Evolutionary conservation across 139 green algal genomes (phyloP).

Genomic region (Chlamydomonas schloesseri): DNA sequence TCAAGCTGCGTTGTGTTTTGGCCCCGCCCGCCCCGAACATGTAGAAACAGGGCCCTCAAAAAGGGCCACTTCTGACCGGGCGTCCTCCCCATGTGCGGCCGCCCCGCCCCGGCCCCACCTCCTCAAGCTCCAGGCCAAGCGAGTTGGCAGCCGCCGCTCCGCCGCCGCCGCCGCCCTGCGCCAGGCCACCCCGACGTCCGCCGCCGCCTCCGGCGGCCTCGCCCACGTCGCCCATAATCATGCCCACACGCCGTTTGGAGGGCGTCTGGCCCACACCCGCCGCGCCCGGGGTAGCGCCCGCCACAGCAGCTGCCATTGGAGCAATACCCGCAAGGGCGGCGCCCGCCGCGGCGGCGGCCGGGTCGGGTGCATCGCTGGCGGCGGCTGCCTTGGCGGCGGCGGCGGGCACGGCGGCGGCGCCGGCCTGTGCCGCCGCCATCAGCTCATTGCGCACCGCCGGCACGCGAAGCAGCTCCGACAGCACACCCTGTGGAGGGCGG

Average conservation of each 20-base stretch:
- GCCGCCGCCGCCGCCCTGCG: neutral
- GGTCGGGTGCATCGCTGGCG: too few species aligned
- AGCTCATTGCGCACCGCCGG: constrained; percentile 3
- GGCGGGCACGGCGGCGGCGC: neutral
- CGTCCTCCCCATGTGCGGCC: too few species aligned
- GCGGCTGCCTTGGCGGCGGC: neutral
- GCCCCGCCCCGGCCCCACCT: too few species aligned
- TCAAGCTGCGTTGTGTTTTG: too few species aligned
- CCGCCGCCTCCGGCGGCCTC: neutral
- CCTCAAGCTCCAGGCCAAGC: constrained; percentile 23
- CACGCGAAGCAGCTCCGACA: neutral
- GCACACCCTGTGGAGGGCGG: neutral
- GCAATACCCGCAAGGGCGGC: too few species aligned
- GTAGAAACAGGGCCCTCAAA: too few species aligned
- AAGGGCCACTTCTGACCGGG: too few species aligned
- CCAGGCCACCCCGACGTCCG: neutral
- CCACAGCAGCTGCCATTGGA: too few species aligned
- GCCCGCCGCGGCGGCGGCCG: too few species aligned
- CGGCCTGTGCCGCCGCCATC: neutral
- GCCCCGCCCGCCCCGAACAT: too few species aligned
- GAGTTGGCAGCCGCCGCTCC: neutral
- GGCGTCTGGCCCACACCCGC: too few species aligned
- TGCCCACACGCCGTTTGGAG: neutral
- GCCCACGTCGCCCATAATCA: neutral
- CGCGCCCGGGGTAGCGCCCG: too few species aligned